Base-by-base conservation (phyloP, 2,329 filamentous ascomycete genomes). In the Pseudopyricularia javanii region DNA sequence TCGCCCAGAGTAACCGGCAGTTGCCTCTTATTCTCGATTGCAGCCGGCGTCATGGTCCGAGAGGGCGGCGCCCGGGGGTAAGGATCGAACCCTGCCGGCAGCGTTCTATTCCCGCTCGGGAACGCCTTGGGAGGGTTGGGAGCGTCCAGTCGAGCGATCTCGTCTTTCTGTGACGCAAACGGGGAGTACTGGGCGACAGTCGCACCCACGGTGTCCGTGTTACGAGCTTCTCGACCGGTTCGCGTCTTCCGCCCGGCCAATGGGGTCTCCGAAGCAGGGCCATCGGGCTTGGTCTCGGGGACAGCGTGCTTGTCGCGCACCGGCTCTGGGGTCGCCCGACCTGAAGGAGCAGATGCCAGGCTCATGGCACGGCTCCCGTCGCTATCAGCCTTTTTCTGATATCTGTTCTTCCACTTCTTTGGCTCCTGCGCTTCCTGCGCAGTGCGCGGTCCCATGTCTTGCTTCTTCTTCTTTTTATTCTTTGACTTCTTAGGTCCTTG, bases 381-480 rank as follows among this genome's bases (percentile, higher is more conserved):
- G 7, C 12, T 34, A 1, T n/a, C 24, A 2, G 22, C 9, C 33
- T 50, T 50, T 14, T 50, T 50, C 7, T 20, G 26, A 22, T n/a
- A 22, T 7, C 32, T 12, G 8, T 34, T 26, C 14, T 26, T n/a
- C 48, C 28, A 35, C 9, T 37, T 50, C 11, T 14, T 4, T 2
- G 12, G 8, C 17, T 28, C 20, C n/a, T 45, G 40, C 8, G 15
- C 40, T 9, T 11, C 40, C 3, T 20, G 12, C 11, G 3, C 32
- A 12, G 15, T n/a, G 17, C 4, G n/a, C 9, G 8, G 40, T 15
- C 9, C 15, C 9, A 15, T 26, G 32, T 51, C 17, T 12, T 49
- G 47, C 17, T 47, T 48, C 52, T 55, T 55, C 28, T 57, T 55
- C 5, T 52, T 54, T 17, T 54, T 57, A 17, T 45, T 53, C n/a